phyloP scores from a whole-genome alignment of 495 filamentous ascomycete genomes.

The Talaromyces liani region DNA sequence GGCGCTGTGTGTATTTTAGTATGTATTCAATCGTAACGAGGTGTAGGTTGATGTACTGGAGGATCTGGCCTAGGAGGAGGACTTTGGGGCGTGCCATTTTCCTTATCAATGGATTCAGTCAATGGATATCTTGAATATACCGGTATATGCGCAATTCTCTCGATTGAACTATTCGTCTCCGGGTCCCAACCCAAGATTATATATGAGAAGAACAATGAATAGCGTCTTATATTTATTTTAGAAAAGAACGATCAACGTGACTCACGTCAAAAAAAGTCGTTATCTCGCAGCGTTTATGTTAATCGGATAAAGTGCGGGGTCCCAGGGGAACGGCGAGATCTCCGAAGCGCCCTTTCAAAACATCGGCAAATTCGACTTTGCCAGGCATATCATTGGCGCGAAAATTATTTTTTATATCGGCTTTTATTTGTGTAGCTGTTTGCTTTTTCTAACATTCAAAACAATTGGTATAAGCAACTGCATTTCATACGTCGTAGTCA shows the following conservation, averaged over 20 bases:
- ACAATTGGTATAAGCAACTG: no score
- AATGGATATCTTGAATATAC: background rate
- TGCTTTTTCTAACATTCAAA: no score
- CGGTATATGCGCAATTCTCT: no score
- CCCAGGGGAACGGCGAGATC: background rate
- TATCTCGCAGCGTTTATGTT: background rate
- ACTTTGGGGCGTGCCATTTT: conserved; percentile 27
- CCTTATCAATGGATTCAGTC: background rate
- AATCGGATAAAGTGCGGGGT: background rate
- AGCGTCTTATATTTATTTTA: background rate
- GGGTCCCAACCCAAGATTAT: no score
- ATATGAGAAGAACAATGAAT: no score
- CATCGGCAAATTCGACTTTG: no score
- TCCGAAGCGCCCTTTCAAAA: background rate
- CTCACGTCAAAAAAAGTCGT: background rate
- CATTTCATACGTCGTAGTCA: background rate
- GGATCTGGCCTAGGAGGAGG: conserved; percentile 49
- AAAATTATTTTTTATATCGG: background rate
- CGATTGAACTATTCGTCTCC: no score
- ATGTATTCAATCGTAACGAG: background rate
- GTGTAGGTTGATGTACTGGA: conserved; percentile 32
- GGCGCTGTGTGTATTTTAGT: conserved; percentile 21
- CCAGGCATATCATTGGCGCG: background rate
- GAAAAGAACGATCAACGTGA: background rate
- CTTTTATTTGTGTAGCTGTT: background rate